Conservation (phyloP, 2,329 filamentous ascomycete genomes). For the Ophiostoma australiae region DNA sequence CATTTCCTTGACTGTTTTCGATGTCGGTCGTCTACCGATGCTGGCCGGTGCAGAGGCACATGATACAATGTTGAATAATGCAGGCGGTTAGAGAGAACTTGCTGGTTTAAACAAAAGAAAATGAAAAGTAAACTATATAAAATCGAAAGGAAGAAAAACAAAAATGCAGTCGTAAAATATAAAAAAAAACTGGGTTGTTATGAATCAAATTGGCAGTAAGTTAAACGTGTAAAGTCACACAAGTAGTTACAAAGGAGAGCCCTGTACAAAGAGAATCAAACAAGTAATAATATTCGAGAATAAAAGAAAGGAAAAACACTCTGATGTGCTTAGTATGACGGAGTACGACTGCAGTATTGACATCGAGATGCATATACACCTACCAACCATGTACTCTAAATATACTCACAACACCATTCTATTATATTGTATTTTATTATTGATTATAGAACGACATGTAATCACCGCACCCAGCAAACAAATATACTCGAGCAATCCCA, state of each 20-base stretch:
- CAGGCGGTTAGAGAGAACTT: too few relatives aligned
- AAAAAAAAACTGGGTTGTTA: too few relatives aligned
- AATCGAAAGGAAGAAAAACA: too few relatives aligned
- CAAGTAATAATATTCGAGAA: too few relatives aligned
- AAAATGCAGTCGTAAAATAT: too few relatives aligned
- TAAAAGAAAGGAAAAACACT: too few relatives aligned
- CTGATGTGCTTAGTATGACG: too few relatives aligned
- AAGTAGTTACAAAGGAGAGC: too few relatives aligned
- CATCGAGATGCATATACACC: background rate
- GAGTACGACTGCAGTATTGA: too few relatives aligned
- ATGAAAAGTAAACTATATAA: background rate
- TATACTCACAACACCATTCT: background rate
- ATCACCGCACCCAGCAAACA: background rate
- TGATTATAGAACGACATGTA: background rate
- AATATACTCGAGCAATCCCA: background rate
- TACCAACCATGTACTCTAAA: background rate
- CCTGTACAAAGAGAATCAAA: too few relatives aligned
- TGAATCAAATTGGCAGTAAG: too few relatives aligned
- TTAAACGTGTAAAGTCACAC: too few relatives aligned
- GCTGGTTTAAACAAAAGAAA: background rate
- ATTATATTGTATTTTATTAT: background rate
- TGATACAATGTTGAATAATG: background rate
- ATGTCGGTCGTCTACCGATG: background rate
- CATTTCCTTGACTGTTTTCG: background rate
- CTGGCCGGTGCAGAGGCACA: background rate